phyloP scores from a whole-genome alignment of 805 yeast genomes.

The Sugiyamaella lignohabitans region DNA sequence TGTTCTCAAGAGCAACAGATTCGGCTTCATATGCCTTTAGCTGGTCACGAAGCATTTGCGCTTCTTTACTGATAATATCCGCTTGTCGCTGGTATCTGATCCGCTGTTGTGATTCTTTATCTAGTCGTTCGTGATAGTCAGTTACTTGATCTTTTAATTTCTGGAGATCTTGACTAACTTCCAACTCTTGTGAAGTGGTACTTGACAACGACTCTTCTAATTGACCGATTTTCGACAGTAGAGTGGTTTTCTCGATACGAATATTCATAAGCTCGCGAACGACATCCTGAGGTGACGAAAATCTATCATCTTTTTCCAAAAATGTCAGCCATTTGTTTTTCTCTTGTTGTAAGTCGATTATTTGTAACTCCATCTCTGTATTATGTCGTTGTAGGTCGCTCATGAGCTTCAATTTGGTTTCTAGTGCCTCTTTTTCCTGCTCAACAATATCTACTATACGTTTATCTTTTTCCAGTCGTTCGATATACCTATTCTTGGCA shows the following conservation, averaged over 20 bases:
- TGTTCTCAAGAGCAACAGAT: slow-evolving; percentile 20
- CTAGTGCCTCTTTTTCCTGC: slow-evolving; percentile 46
- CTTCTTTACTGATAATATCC: slow-evolving; percentile 49
- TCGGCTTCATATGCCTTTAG: slow-evolving; percentile 44
- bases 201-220: slow-evolving; percentile 28
- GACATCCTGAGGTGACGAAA: slow-evolving; percentile 38
- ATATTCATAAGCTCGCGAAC: slow-evolving; percentile 33
- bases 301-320: slow-evolving; percentile 35
- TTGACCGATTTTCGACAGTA: slow-evolving; percentile 30
- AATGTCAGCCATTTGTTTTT: slow-evolving; percentile 43
- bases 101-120: slow-evolving; percentile 35
- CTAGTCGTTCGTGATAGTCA: slow-evolving; percentile 31
- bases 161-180: slow-evolving; percentile 25
- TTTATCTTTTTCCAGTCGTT: slow-evolving; percentile 42
- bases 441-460: slow-evolving; percentile 45
- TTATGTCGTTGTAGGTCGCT: slow-evolving; percentile 41
- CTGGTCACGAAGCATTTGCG: slow-evolving; percentile 50
- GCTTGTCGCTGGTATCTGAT: slow-evolving; percentile 45
- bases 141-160: slow-evolving; percentile 27
- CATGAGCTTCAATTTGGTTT: slow-evolving; percentile 34
- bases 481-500: slow-evolving; percentile 47
- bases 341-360: slow-evolving; percentile 42
- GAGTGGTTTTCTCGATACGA: slow-evolving; percentile 25
- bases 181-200: slow-evolving; percentile 22
- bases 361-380: slow-evolving; percentile 45